Evolutionary conservation across 352 stramenopile genomes (phyloP).

Genomic region (Pythium aquatile): DNA sequence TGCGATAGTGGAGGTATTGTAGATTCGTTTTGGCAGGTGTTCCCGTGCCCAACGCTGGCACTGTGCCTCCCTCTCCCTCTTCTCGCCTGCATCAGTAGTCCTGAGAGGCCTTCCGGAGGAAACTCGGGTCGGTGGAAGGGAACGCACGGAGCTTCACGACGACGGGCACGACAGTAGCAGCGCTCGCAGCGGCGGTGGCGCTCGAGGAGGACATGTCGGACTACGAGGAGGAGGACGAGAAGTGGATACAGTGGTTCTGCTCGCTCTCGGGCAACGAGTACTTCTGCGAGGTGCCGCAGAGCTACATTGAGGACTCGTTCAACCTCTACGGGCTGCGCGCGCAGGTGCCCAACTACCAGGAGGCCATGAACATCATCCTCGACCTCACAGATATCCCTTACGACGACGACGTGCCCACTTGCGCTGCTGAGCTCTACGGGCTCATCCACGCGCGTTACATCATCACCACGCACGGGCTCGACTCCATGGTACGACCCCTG

Average conservation of each 20-base stretch:
- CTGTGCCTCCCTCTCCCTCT: not conserved
- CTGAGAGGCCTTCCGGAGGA: slow-evolving; percentile 14
- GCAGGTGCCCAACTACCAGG: slow-evolving; percentile 89
- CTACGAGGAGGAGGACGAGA: slow-evolving; percentile 91
- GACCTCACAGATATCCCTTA: slow-evolving; percentile 90
- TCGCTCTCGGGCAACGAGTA: slow-evolving; percentile 90
- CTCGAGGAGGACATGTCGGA: slow-evolving; percentile 69
- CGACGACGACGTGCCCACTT: slow-evolving; percentile 84
- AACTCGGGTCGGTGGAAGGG: slow-evolving; percentile 18
- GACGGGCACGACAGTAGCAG: slow-evolving; percentile 19
- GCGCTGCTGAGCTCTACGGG: slow-evolving; percentile 87
- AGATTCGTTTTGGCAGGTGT: slow-evolving; percentile 16
- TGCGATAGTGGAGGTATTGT: slow-evolving; percentile 1
- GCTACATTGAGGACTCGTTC: slow-evolving; percentile 94
- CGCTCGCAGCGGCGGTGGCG: slow-evolving; percentile 25
- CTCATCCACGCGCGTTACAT: slow-evolving; percentile 90
- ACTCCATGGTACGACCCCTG: slow-evolving; percentile 67
- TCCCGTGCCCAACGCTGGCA: slow-evolving; percentile 19
- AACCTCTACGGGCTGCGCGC: slow-evolving; percentile 91
- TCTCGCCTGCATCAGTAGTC: slow-evolving; percentile 15
- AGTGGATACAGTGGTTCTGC: slow-evolving; percentile 94
- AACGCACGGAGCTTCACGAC: slow-evolving; percentile 9
- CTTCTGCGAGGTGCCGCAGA: slow-evolving; percentile 91
- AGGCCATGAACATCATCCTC: slow-evolving; percentile 92
- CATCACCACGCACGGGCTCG: slow-evolving; percentile 84